phyloP scores from a whole-genome alignment of 2,329 filamentous ascomycete genomes.

The Penicillium sp. region DNA sequence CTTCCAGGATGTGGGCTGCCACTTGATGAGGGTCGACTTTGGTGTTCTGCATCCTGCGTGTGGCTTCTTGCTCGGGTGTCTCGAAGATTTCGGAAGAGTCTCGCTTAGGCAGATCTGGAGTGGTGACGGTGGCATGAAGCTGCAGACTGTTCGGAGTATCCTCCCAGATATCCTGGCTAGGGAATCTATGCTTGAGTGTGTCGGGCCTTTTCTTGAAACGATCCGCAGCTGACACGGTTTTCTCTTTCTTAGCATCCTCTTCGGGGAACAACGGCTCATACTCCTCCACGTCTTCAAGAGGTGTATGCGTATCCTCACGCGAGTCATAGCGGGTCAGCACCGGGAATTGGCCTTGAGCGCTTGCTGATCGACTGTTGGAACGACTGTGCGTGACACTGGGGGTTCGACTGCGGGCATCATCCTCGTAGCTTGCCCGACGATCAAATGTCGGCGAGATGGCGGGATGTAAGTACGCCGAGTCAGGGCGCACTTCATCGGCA shows the following conservation, averaged over 20 bases:
- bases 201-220: conserved; percentile 57
- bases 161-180: conserved; percentile 96
- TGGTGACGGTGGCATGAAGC: conserved; percentile 75
- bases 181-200: conserved; percentile 69
- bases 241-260: conserved; percentile 63
- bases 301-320: conserved; percentile 59
- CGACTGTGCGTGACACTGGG: conserved; percentile 61
- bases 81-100: conserved; percentile 45
- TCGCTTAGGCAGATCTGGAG: conserved; percentile 63
- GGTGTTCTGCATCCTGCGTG: conserved; percentile 43
- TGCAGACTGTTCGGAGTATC: conserved; percentile 86
- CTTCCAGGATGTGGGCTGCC: conserved; percentile 35
- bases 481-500: conserved; percentile 75
- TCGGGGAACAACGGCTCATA: conserved; percentile 93
- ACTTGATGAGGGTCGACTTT: conserved; percentile 39
- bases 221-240: conserved; percentile 53
- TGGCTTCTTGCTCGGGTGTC: conserved; percentile 51
- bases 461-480: conserved; percentile 68
- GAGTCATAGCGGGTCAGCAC: conserved; percentile 56
- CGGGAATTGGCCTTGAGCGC: conserved; percentile 59
- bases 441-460: conserved; percentile 76
- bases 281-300: conserved; percentile 83
- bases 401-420: conserved; percentile 52
- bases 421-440: conserved; percentile 59
- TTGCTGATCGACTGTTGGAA: conserved; percentile 63